phyloP scores from a whole-genome alignment of 2,329 filamentous ascomycete genomes.

The Diaporthe vexans region DNA sequence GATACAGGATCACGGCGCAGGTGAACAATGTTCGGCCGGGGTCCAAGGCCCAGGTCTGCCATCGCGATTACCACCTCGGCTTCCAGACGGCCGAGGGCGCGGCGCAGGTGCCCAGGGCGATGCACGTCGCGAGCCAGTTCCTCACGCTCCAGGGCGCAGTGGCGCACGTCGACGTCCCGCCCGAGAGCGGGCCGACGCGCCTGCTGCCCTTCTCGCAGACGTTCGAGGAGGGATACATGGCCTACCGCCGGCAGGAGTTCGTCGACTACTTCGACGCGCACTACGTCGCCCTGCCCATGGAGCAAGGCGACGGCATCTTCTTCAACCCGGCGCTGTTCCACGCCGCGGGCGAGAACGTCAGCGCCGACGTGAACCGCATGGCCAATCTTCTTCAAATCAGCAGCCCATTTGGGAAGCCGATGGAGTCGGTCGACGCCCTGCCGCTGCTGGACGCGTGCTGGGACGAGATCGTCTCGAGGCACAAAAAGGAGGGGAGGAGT shows the following conservation, averaged over 20 bases:
- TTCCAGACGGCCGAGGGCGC: constrained; percentile 67
- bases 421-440: constrained; percentile 71
- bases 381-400: constrained; percentile 75
- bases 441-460: constrained; percentile 62
- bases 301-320: constrained; percentile 71
- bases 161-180: constrained; percentile 72
- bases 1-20: constrained; percentile 72
- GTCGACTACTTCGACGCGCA: constrained; percentile 65
- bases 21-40: constrained; percentile 74
- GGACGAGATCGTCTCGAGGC: constrained; percentile 53
- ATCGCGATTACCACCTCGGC: constrained; percentile 75
- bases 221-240: constrained; percentile 70
- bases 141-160: constrained; percentile 75
- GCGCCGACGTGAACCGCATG: constrained; percentile 62
- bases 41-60: constrained; percentile 68
- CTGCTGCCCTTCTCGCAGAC: constrained; percentile 72
- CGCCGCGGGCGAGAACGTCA: constrained; percentile 70
- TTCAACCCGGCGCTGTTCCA: constrained; percentile 76
- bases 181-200: constrained; percentile 70
- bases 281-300: constrained; percentile 66
- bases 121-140: constrained; percentile 68
- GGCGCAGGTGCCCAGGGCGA: constrained; percentile 62
- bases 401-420: constrained; percentile 73
- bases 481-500: constrained; percentile 54
- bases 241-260: constrained; percentile 68